Conservation (phyloP, 176 grass and related monocot genomes). For the Saccharum officinarum region DNA sequence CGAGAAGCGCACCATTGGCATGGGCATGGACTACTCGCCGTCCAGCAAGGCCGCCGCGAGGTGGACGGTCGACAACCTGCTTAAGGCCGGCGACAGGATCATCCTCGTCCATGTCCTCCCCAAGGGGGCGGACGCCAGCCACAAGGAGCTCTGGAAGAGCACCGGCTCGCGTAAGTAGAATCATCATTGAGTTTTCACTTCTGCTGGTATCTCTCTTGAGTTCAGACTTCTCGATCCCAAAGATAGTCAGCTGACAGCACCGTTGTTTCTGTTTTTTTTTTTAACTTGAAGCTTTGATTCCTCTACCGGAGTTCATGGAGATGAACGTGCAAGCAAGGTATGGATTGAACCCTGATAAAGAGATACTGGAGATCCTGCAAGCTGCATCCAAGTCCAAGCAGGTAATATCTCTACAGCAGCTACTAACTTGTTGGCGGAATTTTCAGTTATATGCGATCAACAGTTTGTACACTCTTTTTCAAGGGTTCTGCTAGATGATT, state of each 20-base stretch:
- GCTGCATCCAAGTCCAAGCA: constrained; percentile 59
- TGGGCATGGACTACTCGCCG: constrained; percentile 83
- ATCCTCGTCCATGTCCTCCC: constrained; percentile 68
- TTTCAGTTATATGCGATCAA: background rate
- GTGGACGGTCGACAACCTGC: constrained; percentile 58
- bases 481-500: background rate
- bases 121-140: constrained; percentile 47
- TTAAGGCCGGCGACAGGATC: constrained; percentile 45
- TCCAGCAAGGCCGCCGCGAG: constrained; percentile 67
- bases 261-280: background rate
- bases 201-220: background rate
- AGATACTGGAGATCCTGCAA: constrained; percentile 56
- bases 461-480: background rate
- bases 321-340: constrained; percentile 65
- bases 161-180: constrained; percentile 52
- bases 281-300: constrained; percentile 66
- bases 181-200: background rate
- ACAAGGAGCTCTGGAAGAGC: constrained; percentile 75
- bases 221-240: background rate
- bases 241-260: background rate
- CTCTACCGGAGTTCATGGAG: constrained; percentile 77
- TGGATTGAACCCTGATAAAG: constrained; percentile 60
- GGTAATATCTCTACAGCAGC: constrained; percentile 33
- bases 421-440: background rate
- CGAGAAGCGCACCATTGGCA: constrained; percentile 46